Evolutionary conservation across 2,329 filamentous ascomycete species (phyloP).

Genomic region (Exophiala aquamarina): DNA sequence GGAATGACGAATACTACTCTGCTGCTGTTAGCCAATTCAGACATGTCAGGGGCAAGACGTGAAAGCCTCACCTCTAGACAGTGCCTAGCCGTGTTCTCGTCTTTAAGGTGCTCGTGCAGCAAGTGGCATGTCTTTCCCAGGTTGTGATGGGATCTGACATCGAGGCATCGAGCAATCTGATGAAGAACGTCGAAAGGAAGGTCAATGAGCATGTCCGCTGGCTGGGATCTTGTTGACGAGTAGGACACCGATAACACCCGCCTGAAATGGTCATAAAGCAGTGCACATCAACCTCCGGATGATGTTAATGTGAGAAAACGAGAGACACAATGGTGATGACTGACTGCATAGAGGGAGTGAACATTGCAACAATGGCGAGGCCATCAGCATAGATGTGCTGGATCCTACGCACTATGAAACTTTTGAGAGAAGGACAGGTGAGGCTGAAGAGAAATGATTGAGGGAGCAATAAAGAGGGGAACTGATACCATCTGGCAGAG

Average conservation of each 20-base stretch:
- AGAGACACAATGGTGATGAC: not conserved
- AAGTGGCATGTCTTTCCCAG: constrained; percentile 55
- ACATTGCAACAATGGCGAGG: too few relatives aligned
- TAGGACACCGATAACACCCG: not conserved
- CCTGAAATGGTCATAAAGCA: not conserved
- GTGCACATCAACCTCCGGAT: not conserved
- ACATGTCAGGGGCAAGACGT: not conserved
- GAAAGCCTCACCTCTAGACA: constrained; percentile 54
- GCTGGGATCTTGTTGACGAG: too few relatives aligned
- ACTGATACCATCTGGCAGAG: too few relatives aligned
- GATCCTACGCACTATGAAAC: too few relatives aligned
- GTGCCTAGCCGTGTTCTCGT: constrained; percentile 58
- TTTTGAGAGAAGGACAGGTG: too few relatives aligned
- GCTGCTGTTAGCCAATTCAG: too few relatives aligned
- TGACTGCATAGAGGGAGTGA: not conserved
- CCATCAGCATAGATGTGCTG: too few relatives aligned
- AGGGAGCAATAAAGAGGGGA: too few relatives aligned
- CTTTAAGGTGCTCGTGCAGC: constrained; percentile 52
- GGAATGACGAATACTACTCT: constrained; percentile 40
- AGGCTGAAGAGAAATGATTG: too few relatives aligned
- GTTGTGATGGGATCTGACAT: constrained; percentile 59
- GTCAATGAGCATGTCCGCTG: too few relatives aligned
- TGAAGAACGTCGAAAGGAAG: constrained; percentile 67
- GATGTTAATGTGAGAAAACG: too few relatives aligned
- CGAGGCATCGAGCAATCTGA: constrained; percentile 55